Base-by-base conservation (phyloP, 164 flowering plant genomes). In the Aristolochia contorta region DNA sequence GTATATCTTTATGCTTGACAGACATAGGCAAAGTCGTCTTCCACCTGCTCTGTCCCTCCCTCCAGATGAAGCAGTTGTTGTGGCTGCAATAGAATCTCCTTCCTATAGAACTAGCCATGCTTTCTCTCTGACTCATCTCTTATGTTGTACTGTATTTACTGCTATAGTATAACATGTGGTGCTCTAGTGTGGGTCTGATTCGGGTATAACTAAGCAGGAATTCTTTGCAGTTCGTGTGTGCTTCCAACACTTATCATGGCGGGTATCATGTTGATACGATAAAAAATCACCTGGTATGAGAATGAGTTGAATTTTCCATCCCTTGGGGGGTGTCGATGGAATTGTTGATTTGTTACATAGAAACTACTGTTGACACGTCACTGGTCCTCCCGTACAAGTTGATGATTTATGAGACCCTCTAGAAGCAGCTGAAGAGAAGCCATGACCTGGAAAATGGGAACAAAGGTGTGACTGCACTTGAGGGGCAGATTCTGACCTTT, bases 311-410 rank as follows among this genome's bases (percentile, higher is more conserved):
- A 30, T 71, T 27, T 68, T 27, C 18, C 33, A 56, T 16, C 30
- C 15, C 20, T 16, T 46, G 16, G n/a, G 22, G 7, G 16, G n/a
- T n/a, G n/a, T n/a, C n/a, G 22, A 14, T 0, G 59, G 32, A 25
- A 58, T 56, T 33, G 9, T 37, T 8, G 9, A 37, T 37, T 3
- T n/a, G 20, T 21, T 49, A 49, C 16, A 23, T 27, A 23, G n/a
- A 49, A 16, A 14, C 32, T 77, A 22, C 59, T 74, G 51, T 55
- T 67, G 27, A 22, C 77, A 93, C 97, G 98, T 93, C 41, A 90
- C 96, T 74, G 87, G 87, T 75, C 98, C 98, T 68, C 82, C 97
- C 33, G 79, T 93, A 53, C 97, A n/a, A 90, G 66, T 93, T 90
- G 68, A 93, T 93, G 98, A 70, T 90, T 63, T 93, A 93, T 74